Evolutionary conservation across 2,329 filamentous ascomycete genomes (phyloP).

Genomic region (Chalaropsis ovoidea): DNA sequence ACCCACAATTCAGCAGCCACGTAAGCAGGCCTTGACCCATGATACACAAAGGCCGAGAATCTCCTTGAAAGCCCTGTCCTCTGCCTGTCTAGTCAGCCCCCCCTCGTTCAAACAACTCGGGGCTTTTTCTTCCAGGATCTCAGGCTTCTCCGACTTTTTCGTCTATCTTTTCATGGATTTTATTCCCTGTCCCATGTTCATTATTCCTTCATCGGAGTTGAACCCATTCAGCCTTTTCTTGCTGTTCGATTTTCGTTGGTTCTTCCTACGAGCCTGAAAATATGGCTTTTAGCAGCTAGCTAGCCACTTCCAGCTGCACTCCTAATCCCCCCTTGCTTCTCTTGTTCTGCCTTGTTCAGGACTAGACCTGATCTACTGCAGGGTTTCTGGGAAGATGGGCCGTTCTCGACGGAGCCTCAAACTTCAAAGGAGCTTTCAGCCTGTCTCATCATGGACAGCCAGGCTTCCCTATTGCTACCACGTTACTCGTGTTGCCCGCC

Average conservation of each 20-base stretch:
- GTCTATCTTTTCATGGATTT: neutral
- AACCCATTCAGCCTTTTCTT: constrained; percentile 5
- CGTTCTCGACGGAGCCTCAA: neutral
- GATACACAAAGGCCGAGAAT: neutral
- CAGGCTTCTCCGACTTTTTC: neutral
- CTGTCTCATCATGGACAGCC: neutral
- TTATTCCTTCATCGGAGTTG: neutral
- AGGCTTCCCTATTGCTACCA: neutral
- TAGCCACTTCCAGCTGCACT: neutral
- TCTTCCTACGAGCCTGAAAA: neutral
- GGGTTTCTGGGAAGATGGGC: constrained; percentile 1
- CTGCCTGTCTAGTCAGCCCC: neutral
- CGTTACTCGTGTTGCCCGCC: neutral
- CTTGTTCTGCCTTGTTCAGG: constrained; percentile 1
- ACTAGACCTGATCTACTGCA: constrained; percentile 7
- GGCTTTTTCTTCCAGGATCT: neutral
- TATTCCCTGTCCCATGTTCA: neutral
- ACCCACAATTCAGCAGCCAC: neutral
- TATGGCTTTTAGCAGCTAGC: neutral
- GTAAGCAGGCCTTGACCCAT: neutral
- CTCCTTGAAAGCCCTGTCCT: neutral
- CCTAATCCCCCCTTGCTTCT: neutral
- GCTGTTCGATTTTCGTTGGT: neutral
- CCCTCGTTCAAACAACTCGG: neutral
- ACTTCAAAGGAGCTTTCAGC: neutral